Evolutionary conservation across 192 early-diverging fungal species (phyloP), one percentile per base, ranked within the genome.

Genomic region (Podila horticola): DNA sequence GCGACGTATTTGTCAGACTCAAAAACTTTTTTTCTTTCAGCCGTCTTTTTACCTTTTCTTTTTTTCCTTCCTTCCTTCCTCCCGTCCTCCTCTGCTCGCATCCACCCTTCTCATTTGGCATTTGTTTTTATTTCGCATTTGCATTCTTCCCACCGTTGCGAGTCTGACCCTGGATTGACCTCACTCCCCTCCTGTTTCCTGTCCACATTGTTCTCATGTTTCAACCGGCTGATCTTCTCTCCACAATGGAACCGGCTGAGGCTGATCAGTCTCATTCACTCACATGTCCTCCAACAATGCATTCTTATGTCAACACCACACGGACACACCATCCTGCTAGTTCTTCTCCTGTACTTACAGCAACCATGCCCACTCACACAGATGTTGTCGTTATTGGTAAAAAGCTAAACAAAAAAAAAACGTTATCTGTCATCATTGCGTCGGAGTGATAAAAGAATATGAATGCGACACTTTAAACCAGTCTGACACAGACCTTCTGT

Each of bases 321-420:
- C 41, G 34, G 34, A 36, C 34, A 36, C 10, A 10, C 34, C 8
- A 36, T 10, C 34, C 34, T 36, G 34, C 34, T 36, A 10, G 34
- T 36, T 36, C 5, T 36, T 36, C 34, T 36, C 34, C 34, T 36
- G 34, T 36, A 36, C 34, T 36, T 36, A 36, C 41, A 45, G 3
- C 41, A 12, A 45, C 8, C 15, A 45, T 13, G 41, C 29, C 29
- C 17, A 22, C 72, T 9, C 2, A 60, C n/a, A 66, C 72, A 26
- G 64, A 66, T 28, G 28, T 74, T 48, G 72, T 74, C 2, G 62
- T 74, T 12, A 64, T 74, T 38, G 72, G 72, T 74, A 74, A 66
- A 24, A 26, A 55, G 8, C 41, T 13, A 2, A 12, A 45, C 1
- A 45, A 19, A 62, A 34, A 12, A 65, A 66, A 31, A 66, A 30